Evolutionary conservation across 2,329 filamentous ascomycete species (phyloP).

Genomic region (Apiospora malaysiana): DNA sequence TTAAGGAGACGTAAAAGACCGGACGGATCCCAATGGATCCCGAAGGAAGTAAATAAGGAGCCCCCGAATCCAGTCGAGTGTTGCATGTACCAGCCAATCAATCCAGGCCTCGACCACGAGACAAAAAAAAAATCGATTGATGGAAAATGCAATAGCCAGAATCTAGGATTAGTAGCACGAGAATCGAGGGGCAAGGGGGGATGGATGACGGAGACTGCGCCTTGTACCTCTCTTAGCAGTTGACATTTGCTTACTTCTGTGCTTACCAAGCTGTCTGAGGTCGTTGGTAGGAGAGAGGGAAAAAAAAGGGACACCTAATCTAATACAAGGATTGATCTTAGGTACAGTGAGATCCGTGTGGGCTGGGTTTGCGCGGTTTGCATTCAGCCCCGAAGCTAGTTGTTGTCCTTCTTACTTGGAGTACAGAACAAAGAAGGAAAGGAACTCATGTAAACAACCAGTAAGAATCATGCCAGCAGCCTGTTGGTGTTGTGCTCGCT

Average conservation of each 20-base stretch:
- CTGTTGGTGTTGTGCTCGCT: not conserved
- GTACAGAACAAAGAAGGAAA: not conserved
- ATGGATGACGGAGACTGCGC: not conserved
- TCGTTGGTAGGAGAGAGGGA: not conserved
- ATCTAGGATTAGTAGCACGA: not conserved
- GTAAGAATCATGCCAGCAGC: not conserved
- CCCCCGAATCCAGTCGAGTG: slow-evolving; percentile 4
- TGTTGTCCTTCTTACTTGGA: not conserved
- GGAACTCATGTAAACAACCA: not conserved
- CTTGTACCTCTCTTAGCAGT: slow-evolving; percentile 6
- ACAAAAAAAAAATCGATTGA: not conserved
- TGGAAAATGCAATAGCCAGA: not conserved
- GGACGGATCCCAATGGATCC: not conserved
- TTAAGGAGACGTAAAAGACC: not conserved
- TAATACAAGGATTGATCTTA: slow-evolving; percentile 18
- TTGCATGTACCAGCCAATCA: not conserved
- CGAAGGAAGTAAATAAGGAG: slow-evolving; percentile 1
- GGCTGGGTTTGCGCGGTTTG: slow-evolving; percentile 12
- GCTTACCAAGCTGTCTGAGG: slow-evolving; percentile 14
- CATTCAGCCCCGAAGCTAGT: slow-evolving; percentile 15
- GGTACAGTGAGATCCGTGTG: slow-evolving; percentile 10
- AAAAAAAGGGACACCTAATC: slow-evolving; percentile 17
- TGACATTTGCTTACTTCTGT: not conserved
- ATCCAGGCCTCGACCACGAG: not conserved
- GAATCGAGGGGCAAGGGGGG: slow-evolving; percentile 13